Percentiles rank a stretch among this genome's conserved stretches.
Evolutionary conservation across 139 green algal species (phyloP).

Genomic region (Picochlorum sp.): DNA sequence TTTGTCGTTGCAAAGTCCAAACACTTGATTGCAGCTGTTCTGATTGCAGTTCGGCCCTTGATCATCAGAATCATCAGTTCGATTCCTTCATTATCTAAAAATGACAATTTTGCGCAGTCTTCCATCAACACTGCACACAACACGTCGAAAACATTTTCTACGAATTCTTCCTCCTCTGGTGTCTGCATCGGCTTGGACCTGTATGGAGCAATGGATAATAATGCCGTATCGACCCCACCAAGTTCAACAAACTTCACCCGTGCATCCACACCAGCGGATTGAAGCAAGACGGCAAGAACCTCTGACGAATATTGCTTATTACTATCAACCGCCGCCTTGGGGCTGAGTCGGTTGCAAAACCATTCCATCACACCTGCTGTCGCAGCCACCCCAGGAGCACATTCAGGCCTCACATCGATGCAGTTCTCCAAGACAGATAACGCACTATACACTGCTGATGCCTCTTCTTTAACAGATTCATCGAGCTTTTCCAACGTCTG

Average conservation of each 20-base stretch:
- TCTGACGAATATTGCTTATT: slow-evolving; percentile 83
- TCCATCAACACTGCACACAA: slow-evolving; percentile 75
- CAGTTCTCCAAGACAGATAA: slow-evolving; percentile 84
- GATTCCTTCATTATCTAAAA: slow-evolving; percentile 49
- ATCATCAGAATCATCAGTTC: slow-evolving; percentile 95
- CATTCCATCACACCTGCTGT: slow-evolving; percentile 60
- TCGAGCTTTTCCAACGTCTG: slow-evolving; percentile 51
- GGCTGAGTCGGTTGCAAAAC: slow-evolving; percentile 72
- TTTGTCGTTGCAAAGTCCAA: slow-evolving; percentile 83
- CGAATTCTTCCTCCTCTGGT: slow-evolving; percentile 66
- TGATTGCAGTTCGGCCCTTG: slow-evolving; percentile 52
- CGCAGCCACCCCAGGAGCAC: slow-evolving; percentile 23
- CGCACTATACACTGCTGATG: slow-evolving; percentile 56
- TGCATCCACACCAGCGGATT: neutral
- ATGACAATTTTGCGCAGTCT: slow-evolving; percentile 49
- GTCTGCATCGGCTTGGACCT: slow-evolving; percentile 28
- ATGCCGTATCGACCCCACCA: slow-evolving; percentile 1
- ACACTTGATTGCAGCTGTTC: slow-evolving; percentile 65
- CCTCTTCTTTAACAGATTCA: slow-evolving; percentile 65
- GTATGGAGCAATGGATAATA: slow-evolving; percentile 10
- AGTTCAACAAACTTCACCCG: neutral
- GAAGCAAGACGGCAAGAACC: slow-evolving; percentile 53
- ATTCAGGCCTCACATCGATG: slow-evolving; percentile 61
- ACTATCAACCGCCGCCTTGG: slow-evolving; percentile 52
- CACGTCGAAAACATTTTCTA: slow-evolving; percentile 87